Base-by-base conservation (phyloP, 805 yeast species). In the Ogataea philodendri region DNA sequence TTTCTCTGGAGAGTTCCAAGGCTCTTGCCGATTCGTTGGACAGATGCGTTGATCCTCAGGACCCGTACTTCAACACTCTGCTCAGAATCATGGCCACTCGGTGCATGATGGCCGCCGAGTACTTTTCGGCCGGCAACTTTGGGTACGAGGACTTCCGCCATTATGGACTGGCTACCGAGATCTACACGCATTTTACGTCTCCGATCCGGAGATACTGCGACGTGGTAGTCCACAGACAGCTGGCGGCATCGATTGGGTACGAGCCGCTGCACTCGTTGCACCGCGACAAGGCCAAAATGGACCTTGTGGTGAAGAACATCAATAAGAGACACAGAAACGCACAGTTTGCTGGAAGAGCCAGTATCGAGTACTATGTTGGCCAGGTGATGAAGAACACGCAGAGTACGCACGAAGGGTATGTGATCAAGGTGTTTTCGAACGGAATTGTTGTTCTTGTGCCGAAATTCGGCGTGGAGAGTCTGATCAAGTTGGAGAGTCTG, bases 51-150 rank as follows among this genome's bases (percentile, higher is more conserved):
- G 97, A 90, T 60, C 75, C 80, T 15, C 55, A 74, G 1, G 97
- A 93, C 60, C 82, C 89, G 5, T 93, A 86, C 56, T 87, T 93
- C 73, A 93, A 93, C 62, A 93, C 97, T 0, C 70, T 93, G 51
- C 70, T 90, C 5, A 80, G 99, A 61, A 93, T 93, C 47, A 83
- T 93, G 95, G 93, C 97, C 6, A 93, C 99, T 0, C 75, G 99
- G 53, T 90, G 97, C 64, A 93, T 93, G 98, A 86, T 88, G 84
- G 96, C 98, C 2, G 99, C 99, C 2, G 97, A 90, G 58, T 93
- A 93, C 57, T 93, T 93, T 66, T 80, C 94, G 8, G 77, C 96
- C 0, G 97, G 99, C 7, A 78, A 84, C 10, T 86, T 72, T 54
- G 84, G 95, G 7, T 86, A 87, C 55, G 79, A 94, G 9, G 98